Evolutionary conservation across 2,329 filamentous ascomycete species (phyloP), one percentile per base, ranked within the genome.

Genomic region (Pestalotiopsis sp.): DNA sequence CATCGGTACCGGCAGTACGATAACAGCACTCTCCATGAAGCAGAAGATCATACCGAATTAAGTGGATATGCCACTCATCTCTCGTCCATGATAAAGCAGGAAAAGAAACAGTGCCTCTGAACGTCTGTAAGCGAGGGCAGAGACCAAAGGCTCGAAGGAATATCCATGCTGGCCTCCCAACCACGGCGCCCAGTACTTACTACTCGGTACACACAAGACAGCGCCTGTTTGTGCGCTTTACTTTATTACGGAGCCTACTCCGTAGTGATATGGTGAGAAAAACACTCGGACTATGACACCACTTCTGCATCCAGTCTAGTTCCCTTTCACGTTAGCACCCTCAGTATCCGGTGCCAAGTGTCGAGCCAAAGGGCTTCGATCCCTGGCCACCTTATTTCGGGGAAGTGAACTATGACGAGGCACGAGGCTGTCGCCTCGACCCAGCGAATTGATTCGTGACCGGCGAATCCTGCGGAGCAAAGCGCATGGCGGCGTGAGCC

Each of bases 41-140:
- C 66, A 67, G 66, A 62, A 67, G 36, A 67, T 67, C 65, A 67
- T 67, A 67, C 65, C 31, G 27, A 23, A 14, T 59, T 23, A 36
- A 56, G 57, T 62, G 66, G 65, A 59, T 12, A 25, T 66, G 41
- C 25, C 63, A 56, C 31, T 58, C 31, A 66, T 25, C 52, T 36
- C 52, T 36, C 9, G 60, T 63, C 27, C 20, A 27, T 57, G 36
- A 66, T 36, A 64, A 64, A 49, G 38, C 25, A 52, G 17, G 45
- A 52, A 36, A 58, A 49, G 23, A 45, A 20, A 31, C 65, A 31
- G 39, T 67, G 31, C 65, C 58, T 31, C 45, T 52, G 20, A 52
- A 67, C 25, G 52, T 39, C 39, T 59, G 23, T 67, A 67, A 67
- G 65, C 65, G 65, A 67, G 57, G 58, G 61, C 25, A 63, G 39